These are phyloP conservation scores for Fusarium agapanthi DNA, from an alignment of 2,329 filamentous ascomycete species.

Conservation along the genomic window DNA sequence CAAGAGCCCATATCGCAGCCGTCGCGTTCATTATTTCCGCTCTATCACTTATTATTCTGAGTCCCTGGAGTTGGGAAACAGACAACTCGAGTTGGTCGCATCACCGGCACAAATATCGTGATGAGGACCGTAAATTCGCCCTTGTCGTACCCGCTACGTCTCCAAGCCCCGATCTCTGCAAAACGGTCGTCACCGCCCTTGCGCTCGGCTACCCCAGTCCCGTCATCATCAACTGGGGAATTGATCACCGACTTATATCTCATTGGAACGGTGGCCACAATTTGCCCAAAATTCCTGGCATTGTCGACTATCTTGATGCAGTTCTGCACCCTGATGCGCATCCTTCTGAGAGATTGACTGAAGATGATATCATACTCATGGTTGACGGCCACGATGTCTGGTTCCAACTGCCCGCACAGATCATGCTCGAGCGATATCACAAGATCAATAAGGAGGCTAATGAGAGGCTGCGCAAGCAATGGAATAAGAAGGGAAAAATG, in stretches of 20 bases:
- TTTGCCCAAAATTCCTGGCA: neutral
- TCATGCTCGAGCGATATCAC: slow-evolving; percentile 11
- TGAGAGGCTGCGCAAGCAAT: neutral
- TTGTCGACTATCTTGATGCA: slow-evolving; percentile 10
- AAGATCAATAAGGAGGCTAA: slow-evolving; percentile 6
- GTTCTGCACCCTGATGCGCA: slow-evolving; percentile 4
- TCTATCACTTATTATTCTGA: neutral
- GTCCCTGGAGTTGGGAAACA: neutral
- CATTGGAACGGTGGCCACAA: neutral
- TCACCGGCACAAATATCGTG: neutral
- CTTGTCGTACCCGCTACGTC: neutral
- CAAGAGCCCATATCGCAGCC: neutral
- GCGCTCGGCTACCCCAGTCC: slow-evolving; percentile 12
- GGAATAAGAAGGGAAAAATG: neutral
- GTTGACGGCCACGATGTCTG: neutral
- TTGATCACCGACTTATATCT: neutral
- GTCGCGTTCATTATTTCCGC: neutral
- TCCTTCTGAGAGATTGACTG: neutral
- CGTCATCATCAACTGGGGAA: slow-evolving; percentile 9
- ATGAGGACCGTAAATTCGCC: slow-evolving; percentile 3
- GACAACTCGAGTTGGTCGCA: neutral
- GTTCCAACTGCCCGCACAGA: neutral
- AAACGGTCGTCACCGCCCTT: neutral
- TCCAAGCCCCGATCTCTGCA: slow-evolving; percentile 5
- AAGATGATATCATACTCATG: slow-evolving; percentile 9